Evolutionary conservation across 345 rosid genomes (phyloP).

Genomic region (Ceriops decandra): DNA sequence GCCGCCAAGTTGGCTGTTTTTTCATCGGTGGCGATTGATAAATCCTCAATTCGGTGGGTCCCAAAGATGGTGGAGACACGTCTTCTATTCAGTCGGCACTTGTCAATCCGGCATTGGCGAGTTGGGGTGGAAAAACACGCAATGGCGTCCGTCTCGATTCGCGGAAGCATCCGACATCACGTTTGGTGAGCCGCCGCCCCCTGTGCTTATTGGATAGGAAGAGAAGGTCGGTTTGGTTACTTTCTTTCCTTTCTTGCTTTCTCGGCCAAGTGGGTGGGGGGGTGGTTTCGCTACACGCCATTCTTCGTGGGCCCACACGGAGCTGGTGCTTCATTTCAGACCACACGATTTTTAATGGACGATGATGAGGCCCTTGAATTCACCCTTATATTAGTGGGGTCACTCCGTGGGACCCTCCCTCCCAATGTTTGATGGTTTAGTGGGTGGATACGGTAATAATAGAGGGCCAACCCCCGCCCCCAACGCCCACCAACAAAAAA

Average conservation of each 20-base stretch:
- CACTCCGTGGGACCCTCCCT: too few species aligned
- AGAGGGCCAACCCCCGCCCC: too few species aligned
- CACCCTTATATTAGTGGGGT: too few species aligned
- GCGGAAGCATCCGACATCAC: neutral
- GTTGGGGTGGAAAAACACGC: neutral
- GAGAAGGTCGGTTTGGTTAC: neutral
- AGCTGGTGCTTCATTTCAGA: neutral
- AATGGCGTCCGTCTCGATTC: neutral
- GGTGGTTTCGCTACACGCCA: neutral
- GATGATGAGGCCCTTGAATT: neutral
- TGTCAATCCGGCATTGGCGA: neutral
- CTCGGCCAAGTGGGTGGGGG: neutral
- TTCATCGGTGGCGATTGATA: too few species aligned
- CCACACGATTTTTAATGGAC: neutral
- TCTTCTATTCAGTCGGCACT: neutral
- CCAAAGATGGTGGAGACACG: neutral
- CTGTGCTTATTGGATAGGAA: neutral
- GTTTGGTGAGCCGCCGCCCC: constrained; percentile 2
- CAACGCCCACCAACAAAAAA: too few species aligned
- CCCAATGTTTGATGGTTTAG: too few species aligned
- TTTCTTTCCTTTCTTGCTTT: neutral
- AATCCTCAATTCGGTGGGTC: too few species aligned
- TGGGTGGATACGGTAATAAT: too few species aligned
- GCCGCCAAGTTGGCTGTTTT: too few species aligned
- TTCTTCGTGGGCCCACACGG: neutral